These are phyloP conservation scores for Lasiodiplodia gonubiensis DNA, from an alignment of 2,329 filamentous ascomycete genomes.

Conservation along the genomic window DNA sequence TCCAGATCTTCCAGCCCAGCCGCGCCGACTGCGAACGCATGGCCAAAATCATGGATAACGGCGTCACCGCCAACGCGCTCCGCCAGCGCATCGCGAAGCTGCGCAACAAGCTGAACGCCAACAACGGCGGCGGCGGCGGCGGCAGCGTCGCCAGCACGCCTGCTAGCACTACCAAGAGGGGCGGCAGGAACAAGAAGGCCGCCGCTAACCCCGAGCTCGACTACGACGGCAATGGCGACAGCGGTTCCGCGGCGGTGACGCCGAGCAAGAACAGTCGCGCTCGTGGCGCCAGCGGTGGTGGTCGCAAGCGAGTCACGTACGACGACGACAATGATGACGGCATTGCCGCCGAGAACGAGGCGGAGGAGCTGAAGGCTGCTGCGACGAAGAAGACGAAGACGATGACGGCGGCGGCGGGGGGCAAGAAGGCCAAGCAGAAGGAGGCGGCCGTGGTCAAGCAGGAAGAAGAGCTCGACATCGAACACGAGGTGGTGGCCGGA, in stretches of 20 bases:
- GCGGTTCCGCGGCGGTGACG: neutral
- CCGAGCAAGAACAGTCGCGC: neutral
- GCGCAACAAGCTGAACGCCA: neutral
- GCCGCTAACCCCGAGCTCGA: too few species aligned
- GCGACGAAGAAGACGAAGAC: too few species aligned
- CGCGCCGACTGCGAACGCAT: neutral
- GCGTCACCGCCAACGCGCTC: slow-evolving; percentile 17
- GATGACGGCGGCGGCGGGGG: too few species aligned
- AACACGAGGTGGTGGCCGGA: too few species aligned
- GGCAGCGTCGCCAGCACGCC: too few species aligned
- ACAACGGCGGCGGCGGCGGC: too few species aligned
- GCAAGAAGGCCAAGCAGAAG: neutral
- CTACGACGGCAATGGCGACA: too few species aligned
- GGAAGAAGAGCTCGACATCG: too few species aligned
- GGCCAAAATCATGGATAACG: neutral
- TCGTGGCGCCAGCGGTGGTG: too few species aligned
- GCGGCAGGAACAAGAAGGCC: too few species aligned
- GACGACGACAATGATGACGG: neutral
- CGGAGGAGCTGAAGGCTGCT: neutral
- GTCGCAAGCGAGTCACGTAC: neutral
- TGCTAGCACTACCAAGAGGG: too few species aligned
- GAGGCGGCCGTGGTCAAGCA: neutral
- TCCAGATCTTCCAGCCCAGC: neutral
- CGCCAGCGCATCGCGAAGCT: slow-evolving; percentile 17
- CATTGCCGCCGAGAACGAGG: neutral